Percentiles rank a stretch among this genome's conserved stretches.
These are phyloP conservation scores for Boletus rex-veris DNA, from an alignment of 768 basidiomycete species.

Conservation along the genomic window DNA sequence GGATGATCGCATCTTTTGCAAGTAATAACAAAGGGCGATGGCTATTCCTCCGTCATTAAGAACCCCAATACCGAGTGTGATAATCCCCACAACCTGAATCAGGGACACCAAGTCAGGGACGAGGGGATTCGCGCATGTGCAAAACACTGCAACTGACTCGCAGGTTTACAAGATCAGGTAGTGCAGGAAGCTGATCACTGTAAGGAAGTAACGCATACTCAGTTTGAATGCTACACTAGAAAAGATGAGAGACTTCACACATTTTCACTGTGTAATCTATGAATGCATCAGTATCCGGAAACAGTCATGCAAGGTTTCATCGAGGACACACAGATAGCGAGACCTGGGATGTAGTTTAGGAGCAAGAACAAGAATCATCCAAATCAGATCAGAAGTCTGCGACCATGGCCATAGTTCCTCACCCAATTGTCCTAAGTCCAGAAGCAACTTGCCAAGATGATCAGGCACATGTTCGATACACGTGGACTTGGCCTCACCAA, in stretches of 20 bases:
- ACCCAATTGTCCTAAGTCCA: slow-evolving; percentile 53
- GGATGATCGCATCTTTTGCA: slow-evolving; percentile 51
- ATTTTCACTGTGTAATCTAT: slow-evolving; percentile 44
- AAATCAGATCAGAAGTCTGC: background rate
- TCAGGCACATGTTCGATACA: background rate
- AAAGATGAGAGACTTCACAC: slow-evolving; percentile 30
- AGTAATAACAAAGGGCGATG: slow-evolving; percentile 48
- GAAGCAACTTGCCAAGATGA: slow-evolving; percentile 37
- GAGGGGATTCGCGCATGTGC: background rate
- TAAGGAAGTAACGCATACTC: background rate
- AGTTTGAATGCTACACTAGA: background rate
- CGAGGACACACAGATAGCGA: slow-evolving; percentile 38
- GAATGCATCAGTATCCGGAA: slow-evolving; percentile 1
- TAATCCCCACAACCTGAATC: slow-evolving; percentile 42
- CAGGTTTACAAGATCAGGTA: slow-evolving; percentile 43
- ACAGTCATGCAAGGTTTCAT: background rate
- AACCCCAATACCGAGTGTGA: slow-evolving; percentile 48
- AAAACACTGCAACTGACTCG: slow-evolving; percentile 34
- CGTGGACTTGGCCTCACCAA: slow-evolving; percentile 38
- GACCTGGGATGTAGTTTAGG: slow-evolving; percentile 18
- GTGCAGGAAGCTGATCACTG: slow-evolving; percentile 40
- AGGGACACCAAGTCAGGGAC: background rate
- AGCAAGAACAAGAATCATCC: background rate
- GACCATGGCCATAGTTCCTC: slow-evolving; percentile 9
- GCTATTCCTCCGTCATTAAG: slow-evolving; percentile 52